Conservation (phyloP, 371 early-diverging fungal genomes). For the Choanephora cucurbitarum region DNA sequence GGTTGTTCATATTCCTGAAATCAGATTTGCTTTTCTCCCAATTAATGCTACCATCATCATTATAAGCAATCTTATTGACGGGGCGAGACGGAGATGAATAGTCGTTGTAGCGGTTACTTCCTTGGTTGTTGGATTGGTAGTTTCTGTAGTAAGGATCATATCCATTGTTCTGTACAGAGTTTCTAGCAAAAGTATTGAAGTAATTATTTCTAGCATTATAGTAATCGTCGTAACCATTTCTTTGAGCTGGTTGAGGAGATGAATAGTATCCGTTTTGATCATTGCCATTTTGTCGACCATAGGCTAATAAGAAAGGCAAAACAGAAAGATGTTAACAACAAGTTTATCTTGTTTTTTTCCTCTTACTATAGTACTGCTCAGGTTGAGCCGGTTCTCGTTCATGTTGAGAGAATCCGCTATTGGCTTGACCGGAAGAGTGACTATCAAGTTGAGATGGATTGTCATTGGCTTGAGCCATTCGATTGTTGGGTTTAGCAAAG, state of each 20-base stretch:
- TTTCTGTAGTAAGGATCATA: not conserved
- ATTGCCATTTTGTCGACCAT: not conserved
- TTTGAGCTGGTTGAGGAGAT: not conserved
- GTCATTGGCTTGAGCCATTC: not conserved
- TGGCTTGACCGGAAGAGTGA: no score
- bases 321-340: no score
- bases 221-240: not conserved
- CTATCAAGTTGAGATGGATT: no score
- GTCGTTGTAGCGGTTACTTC: no score
- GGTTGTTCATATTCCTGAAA: not conserved
- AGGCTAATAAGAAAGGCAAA: not conserved
- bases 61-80: slow-evolving; percentile 4
- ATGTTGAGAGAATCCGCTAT: no score
- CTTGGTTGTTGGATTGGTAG: not conserved
- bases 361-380: no score
- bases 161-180: not conserved
- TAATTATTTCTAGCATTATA: not conserved
- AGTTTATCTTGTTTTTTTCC: no score
- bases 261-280: not conserved
- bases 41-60: slow-evolving; percentile 14
- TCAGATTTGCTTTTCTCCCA: slow-evolving; percentile 6
- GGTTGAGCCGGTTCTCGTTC: no score
- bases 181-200: not conserved
- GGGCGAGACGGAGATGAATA: not conserved
- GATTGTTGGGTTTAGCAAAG: not conserved